Evolutionary conservation across 2,329 filamentous ascomycete genomes (phyloP).

Genomic region (Clonostachys solani): DNA sequence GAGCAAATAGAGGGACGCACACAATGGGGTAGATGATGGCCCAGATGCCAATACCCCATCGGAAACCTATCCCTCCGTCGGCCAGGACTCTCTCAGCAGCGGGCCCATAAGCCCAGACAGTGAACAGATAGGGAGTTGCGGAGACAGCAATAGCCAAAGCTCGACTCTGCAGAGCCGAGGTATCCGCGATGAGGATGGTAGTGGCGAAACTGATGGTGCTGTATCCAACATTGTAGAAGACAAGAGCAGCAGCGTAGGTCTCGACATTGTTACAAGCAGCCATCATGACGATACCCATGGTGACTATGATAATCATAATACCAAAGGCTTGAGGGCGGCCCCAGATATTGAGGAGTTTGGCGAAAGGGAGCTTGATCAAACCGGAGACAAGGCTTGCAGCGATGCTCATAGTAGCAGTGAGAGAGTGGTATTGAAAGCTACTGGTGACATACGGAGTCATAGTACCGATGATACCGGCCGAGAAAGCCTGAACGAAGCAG

Average conservation of each 20-base stretch:
- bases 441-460: slow-evolving; percentile 43
- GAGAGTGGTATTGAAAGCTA: slow-evolving; percentile 46
- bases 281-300: slow-evolving; percentile 52
- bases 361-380: slow-evolving; percentile 56
- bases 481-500: slow-evolving; percentile 45
- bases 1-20: slow-evolving; percentile 45
- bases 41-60: slow-evolving; percentile 51
- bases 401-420: slow-evolving; percentile 48
- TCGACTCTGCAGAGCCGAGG: slow-evolving; percentile 33
- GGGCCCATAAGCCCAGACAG: slow-evolving; percentile 30
- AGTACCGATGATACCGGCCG: slow-evolving; percentile 32
- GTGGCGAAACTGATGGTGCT: slow-evolving; percentile 58
- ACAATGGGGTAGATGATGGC: slow-evolving; percentile 53
- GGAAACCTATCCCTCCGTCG: slow-evolving; percentile 27
- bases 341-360: slow-evolving; percentile 60
- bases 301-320: slow-evolving; percentile 43
- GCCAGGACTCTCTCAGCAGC: slow-evolving; percentile 20
- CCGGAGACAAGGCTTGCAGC: slow-evolving; percentile 50
- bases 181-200: slow-evolving; percentile 62
- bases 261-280: slow-evolving; percentile 43
- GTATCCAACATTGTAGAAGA: slow-evolving; percentile 59
- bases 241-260: slow-evolving; percentile 47
- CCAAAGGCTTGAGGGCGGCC: slow-evolving; percentile 57
- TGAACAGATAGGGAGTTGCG: slow-evolving; percentile 39
- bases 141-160: slow-evolving; percentile 31